Evolutionary conservation across 1,284 basidiomycete genomes (phyloP).

Genomic region (Golubevia sp.): DNA sequence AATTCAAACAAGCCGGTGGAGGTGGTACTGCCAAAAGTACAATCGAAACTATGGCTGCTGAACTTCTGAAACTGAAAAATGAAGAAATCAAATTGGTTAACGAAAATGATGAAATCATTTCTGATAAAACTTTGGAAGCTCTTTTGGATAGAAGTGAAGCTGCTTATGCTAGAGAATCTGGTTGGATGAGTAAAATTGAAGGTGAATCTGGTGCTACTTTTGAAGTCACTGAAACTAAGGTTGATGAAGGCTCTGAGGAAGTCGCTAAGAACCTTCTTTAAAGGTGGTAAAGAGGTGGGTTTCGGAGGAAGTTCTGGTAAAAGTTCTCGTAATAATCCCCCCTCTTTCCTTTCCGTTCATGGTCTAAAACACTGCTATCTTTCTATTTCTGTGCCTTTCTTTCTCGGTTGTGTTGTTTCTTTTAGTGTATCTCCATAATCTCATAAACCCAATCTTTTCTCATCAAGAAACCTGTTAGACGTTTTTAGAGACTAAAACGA

Average conservation of each 20-base stretch:
- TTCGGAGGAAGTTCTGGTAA: too few species aligned
- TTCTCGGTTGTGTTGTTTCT: too few species aligned
- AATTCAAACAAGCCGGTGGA: conserved; percentile 20
- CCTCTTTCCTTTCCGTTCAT: too few species aligned
- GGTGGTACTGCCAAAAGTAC: too few species aligned
- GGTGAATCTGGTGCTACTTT: conserved; percentile 23
- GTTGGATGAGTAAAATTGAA: conserved; percentile 27
- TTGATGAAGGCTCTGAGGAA: conserved; percentile 35
- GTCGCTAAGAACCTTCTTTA: conserved; percentile 20
- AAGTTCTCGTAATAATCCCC: too few species aligned
- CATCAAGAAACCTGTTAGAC: too few species aligned
- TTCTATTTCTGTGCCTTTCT: too few species aligned
- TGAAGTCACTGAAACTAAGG: conserved; percentile 53
- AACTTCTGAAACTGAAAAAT: conserved; percentile 30
- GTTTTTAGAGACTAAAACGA: too few species aligned
- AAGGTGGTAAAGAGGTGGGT: too few species aligned
- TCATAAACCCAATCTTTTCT: too few species aligned
- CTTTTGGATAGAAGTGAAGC: conserved; percentile 40
- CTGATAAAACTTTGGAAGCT: conserved; percentile 35
- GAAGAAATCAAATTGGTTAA: conserved; percentile 37
- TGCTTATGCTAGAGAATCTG: conserved; percentile 35
- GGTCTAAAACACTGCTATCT: too few species aligned
- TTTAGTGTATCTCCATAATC: too few species aligned
- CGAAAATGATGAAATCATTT: conserved; percentile 46
- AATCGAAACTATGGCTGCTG: conserved; percentile 10